Percentiles rank a stretch among this genome's conserved stretches.
phyloP scores from a whole-genome alignment of 768 basidiomycete species.

The Naganishia vishniacii region DNA sequence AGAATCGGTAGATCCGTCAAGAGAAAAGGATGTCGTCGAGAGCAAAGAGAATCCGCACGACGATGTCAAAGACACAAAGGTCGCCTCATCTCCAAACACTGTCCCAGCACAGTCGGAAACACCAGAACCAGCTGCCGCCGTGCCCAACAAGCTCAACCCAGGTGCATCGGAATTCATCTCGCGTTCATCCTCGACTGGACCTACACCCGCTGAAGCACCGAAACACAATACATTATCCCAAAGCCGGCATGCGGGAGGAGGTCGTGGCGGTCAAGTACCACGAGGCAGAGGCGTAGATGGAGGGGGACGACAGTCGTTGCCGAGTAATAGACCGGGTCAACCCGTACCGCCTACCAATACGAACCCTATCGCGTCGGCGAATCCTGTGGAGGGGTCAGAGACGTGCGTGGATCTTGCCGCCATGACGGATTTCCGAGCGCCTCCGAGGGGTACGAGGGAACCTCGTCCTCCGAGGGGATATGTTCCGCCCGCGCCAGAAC shows the following conservation, averaged over 20 bases:
- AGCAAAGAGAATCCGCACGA: too few species aligned
- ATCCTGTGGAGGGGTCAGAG: too few species aligned
- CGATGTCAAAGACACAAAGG: too few species aligned
- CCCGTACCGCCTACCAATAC: too few species aligned
- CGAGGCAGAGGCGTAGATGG: too few species aligned
- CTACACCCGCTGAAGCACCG: neutral
- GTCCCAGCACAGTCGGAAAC: too few species aligned
- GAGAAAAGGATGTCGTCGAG: too few species aligned
- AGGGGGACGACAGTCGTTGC: neutral
- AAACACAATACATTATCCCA: neutral
- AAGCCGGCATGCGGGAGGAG: conserved; percentile 5
- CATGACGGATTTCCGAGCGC: conserved; percentile 10
- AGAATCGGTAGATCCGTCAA: too few species aligned
- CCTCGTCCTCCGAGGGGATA: conserved; percentile 14
- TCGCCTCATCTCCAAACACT: too few species aligned
- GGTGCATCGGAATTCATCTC: conserved; percentile 4
- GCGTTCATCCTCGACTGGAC: conserved; percentile 4
- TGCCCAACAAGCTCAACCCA: conserved; percentile 9
- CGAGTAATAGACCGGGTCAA: neutral
- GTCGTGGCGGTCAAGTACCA: neutral
- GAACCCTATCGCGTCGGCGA: too few species aligned
- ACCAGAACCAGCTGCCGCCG: too few species aligned
- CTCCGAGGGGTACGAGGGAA: neutral
- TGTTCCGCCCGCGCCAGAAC: conserved; percentile 11
- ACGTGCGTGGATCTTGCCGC: neutral